Conservation (phyloP, 805 yeast genomes). For the Candida tibetensis region DNA sequence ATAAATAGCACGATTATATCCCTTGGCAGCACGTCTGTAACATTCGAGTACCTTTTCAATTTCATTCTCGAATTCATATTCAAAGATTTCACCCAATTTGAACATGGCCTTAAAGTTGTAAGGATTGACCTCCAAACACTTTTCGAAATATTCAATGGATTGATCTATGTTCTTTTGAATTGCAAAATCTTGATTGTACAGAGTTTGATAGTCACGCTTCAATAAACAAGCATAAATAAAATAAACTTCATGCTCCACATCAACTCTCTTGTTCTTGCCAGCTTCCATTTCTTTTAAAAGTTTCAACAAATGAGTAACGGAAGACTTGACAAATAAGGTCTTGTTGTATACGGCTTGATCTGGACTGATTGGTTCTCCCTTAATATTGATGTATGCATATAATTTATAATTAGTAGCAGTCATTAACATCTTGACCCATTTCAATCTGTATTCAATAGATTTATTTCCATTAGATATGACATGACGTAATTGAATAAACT, state of each 20-base stretch:
- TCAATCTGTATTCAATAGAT: constrained; percentile 37
- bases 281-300: constrained; percentile 33
- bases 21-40: constrained; percentile 39
- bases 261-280: constrained; percentile 14
- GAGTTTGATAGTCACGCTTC: constrained; percentile 30
- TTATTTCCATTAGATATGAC: constrained; percentile 42
- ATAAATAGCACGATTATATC: constrained; percentile 45
- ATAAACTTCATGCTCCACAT: constrained; percentile 30
- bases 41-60: constrained; percentile 32
- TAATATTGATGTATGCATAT: constrained; percentile 41
- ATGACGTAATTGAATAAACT: constrained; percentile 31
- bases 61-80: constrained; percentile 28
- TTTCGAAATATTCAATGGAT: constrained; percentile 31
- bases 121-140: constrained; percentile 31
- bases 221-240: constrained; percentile 37
- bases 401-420: constrained; percentile 37
- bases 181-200: constrained; percentile 37
- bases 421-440: constrained; percentile 44
- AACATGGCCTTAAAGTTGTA: constrained; percentile 32
- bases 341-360: constrained; percentile 32
- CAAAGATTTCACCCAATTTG: constrained; percentile 40
- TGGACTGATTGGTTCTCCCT: constrained; percentile 34
- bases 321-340: constrained; percentile 36
- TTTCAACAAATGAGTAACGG: constrained; percentile 36
- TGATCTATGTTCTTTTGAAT: constrained; percentile 24